These are phyloP conservation scores for Fusarium ambrosium DNA, from an alignment of 2,329 filamentous ascomycete species.

Conservation along the genomic window DNA sequence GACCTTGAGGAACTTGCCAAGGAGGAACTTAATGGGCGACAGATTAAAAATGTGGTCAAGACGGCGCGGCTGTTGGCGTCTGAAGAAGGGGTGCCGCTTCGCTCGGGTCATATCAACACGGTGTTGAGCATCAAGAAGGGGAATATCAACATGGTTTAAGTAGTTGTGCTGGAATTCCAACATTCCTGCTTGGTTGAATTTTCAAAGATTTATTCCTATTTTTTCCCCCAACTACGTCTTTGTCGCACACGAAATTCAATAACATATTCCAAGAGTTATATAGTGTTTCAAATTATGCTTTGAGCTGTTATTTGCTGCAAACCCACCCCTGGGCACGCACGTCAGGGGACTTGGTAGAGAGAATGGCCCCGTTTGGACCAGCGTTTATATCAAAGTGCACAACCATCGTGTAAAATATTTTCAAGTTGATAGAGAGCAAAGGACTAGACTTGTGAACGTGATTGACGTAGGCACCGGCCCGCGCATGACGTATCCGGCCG, in stretches of 20 bases:
- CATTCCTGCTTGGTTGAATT: neutral
- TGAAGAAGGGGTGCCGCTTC: neutral
- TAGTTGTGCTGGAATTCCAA: neutral
- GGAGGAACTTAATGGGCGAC: slow-evolving; percentile 20
- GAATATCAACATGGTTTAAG: neutral
- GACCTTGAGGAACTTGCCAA: slow-evolving; percentile 1
- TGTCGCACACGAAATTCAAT: too few relatives aligned
- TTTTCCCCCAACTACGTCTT: too few relatives aligned
- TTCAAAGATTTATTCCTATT: neutral
- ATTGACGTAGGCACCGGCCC: neutral
- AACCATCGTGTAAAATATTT: too few relatives aligned
- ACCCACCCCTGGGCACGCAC: neutral
- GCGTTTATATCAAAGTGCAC: too few relatives aligned
- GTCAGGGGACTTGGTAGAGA: too few relatives aligned
- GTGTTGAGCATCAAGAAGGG: slow-evolving; percentile 18
- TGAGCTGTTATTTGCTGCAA: neutral
- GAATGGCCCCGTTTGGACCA: too few relatives aligned
- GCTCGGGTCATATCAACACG: neutral
- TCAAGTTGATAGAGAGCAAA: neutral
- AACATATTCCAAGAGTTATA: too few relatives aligned
- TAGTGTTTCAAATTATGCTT: neutral
- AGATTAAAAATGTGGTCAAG: slow-evolving; percentile 30
- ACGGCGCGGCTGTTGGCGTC: slow-evolving; percentile 13
- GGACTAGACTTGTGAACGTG: neutral
- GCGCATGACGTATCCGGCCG: neutral